These are phyloP conservation scores for Plasmodium chabaudi DNA, from an alignment of 169 alveolate species.

Conservation along the genomic window DNA sequence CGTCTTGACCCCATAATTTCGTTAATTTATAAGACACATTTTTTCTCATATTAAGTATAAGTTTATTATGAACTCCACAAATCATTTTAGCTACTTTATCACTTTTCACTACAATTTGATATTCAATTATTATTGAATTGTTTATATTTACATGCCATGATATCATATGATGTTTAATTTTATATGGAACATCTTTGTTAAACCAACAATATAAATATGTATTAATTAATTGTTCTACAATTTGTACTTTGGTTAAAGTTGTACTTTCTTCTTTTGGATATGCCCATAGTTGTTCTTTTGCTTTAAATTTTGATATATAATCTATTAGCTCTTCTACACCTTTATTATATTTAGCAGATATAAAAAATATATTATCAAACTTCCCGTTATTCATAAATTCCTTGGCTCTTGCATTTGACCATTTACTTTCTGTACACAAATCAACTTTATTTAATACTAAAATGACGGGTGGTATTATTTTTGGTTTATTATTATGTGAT, in stretches of 20 bases:
- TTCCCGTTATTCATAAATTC: conserved; percentile 87
- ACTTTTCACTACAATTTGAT: conserved; percentile 59
- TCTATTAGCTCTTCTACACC: conserved; percentile 84
- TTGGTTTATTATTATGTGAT: neutral
- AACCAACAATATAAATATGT: conserved; percentile 88
- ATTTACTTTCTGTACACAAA: conserved; percentile 80
- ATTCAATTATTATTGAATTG: conserved; percentile 81
- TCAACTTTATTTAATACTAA: conserved; percentile 85
- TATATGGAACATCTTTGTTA: conserved; percentile 87
- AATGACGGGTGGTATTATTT: conserved; percentile 80
- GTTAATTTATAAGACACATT: conserved; percentile 84
- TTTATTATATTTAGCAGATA: conserved; percentile 86
- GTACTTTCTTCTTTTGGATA: conserved; percentile 87
- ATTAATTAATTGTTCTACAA: conserved; percentile 85
- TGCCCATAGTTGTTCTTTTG: conserved; percentile 86
- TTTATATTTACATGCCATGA: conserved; percentile 83
- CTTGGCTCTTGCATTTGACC: conserved; percentile 84
- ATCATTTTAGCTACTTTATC: conserved; percentile 83
- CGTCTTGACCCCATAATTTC: conserved; percentile 83
- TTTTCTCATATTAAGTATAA: conserved; percentile 82
- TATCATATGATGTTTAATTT: conserved; percentile 81
- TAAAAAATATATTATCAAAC: conserved; percentile 84
- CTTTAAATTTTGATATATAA: conserved; percentile 75
- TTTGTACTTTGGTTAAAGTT: conserved; percentile 84
- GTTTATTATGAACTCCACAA: conserved; percentile 83